These are phyloP conservation scores for Pythium dissimile DNA, from an alignment of 352 stramenopile species.

Conservation along the genomic window DNA sequence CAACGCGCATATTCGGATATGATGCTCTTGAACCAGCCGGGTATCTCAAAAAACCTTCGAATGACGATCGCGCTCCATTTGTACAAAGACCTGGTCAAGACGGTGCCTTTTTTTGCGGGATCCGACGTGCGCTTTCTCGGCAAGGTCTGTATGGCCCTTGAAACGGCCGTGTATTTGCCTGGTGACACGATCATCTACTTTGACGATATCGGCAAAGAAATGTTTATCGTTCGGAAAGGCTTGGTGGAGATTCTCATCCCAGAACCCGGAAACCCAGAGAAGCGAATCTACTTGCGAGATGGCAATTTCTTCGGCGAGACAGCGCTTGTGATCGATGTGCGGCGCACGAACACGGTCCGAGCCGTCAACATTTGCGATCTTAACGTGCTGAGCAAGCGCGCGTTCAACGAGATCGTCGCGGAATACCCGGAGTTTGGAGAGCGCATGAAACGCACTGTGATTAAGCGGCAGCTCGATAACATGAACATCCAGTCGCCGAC, in stretches of 20 bases:
- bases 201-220: constrained; percentile 80
- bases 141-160: constrained; percentile 73
- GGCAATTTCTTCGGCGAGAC: constrained; percentile 79
- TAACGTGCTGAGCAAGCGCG: constrained; percentile 71
- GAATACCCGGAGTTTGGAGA: constrained; percentile 80
- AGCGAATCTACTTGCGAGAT: constrained; percentile 68
- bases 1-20: constrained; percentile 85
- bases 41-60: constrained; percentile 72
- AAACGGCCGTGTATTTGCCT: constrained; percentile 74
- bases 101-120: constrained; percentile 75
- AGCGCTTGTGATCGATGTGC: constrained; percentile 74
- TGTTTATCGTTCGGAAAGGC: constrained; percentile 86
- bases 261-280: constrained; percentile 41
- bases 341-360: constrained; percentile 71
- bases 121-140: constrained; percentile 70
- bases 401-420: constrained; percentile 79
- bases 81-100: constrained; percentile 80
- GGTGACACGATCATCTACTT: constrained; percentile 81
- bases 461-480: constrained; percentile 79
- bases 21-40: constrained; percentile 75
- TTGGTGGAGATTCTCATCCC: constrained; percentile 74
- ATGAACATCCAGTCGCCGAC: constrained; percentile 78
- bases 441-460: constrained; percentile 77
- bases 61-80: constrained; percentile 76
- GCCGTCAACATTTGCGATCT: constrained; percentile 79